phyloP scores from a whole-genome alignment of 768 basidiomycete genomes.

The Suillus plorans region DNA sequence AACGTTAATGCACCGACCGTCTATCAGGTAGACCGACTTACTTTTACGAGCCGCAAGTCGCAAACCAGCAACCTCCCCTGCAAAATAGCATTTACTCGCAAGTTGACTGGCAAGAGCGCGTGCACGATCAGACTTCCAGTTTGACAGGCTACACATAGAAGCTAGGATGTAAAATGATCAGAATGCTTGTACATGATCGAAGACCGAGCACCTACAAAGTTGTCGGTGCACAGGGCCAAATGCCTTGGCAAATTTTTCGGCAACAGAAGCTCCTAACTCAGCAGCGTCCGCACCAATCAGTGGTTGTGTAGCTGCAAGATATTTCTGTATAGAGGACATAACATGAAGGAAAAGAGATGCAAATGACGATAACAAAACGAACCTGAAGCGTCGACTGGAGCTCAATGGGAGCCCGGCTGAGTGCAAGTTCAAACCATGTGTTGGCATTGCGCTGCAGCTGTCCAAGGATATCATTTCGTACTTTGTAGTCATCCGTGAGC shows the following conservation, averaged over 20 bases:
- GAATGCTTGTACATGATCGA: neutral
- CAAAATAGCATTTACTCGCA: conserved; percentile 87
- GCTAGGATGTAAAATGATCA: conserved; percentile 34
- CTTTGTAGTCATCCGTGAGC: conserved; percentile 82
- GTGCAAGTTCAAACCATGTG: conserved; percentile 83
- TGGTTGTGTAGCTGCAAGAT: conserved; percentile 75
- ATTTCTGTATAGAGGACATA: conserved; percentile 58
- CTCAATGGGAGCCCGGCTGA: conserved; percentile 89
- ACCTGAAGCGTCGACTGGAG: conserved; percentile 92
- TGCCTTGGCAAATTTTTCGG: conserved; percentile 80
- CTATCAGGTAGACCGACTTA: conserved; percentile 26
- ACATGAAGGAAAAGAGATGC: conserved; percentile 1
- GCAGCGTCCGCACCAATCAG: conserved; percentile 69
- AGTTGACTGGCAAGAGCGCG: conserved; percentile 83
- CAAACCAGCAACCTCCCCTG: conserved; percentile 83
- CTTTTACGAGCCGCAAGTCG: conserved; percentile 67
- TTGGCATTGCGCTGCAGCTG: conserved; percentile 73
- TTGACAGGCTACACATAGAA: conserved; percentile 52
- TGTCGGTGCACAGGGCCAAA: conserved; percentile 78
- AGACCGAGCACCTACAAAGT: conserved; percentile 50
- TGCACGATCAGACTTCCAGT: conserved; percentile 77
- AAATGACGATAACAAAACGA: conserved; percentile 15
- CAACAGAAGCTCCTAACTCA: conserved; percentile 90
- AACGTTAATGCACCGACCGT: neutral
- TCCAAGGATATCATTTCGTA: conserved; percentile 80